phyloP scores from a whole-genome alignment of 257 asterid genomes.

The Voacanga thouarsii region DNA sequence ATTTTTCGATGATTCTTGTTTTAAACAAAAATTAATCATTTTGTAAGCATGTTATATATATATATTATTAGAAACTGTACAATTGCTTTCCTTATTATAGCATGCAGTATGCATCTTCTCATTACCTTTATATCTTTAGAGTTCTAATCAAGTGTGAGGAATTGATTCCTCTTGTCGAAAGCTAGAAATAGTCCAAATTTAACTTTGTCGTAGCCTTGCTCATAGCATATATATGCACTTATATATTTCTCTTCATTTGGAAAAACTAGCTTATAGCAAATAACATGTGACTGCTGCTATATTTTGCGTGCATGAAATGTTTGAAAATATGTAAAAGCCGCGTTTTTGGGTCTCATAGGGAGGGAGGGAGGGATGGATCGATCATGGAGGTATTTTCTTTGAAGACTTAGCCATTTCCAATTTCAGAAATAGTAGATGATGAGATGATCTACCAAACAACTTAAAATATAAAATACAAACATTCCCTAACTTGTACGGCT shows the following conservation, averaged over 20 bases:
- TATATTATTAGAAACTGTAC: too few relatives aligned
- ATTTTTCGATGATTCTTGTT: too few relatives aligned
- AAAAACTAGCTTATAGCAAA: neutral
- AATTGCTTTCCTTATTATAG: neutral
- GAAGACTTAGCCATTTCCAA: neutral
- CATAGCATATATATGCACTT: neutral
- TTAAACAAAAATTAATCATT: too few relatives aligned
- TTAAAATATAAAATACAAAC: neutral
- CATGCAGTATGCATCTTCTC: neutral
- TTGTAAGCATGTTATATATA: neutral
- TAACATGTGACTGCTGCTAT: neutral
- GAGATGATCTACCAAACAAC: neutral
- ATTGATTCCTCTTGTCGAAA: conserved; percentile 22
- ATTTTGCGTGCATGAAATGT: conserved; percentile 3
- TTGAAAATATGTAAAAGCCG: neutral
- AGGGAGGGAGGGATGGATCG: too few relatives aligned
- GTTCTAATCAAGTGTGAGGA: conserved; percentile 9
- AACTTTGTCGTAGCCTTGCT: neutral
- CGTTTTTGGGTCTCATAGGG: neutral
- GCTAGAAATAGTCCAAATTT: conserved; percentile 3
- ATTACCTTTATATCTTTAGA: neutral
- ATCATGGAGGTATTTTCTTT: neutral
- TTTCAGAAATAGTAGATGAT: conserved; percentile 3
- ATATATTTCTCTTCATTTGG: neutral
- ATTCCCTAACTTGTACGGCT: conserved; percentile 3